phyloP scores from a whole-genome alignment of 768 basidiomycete genomes.

The Suillus brevipes region DNA sequence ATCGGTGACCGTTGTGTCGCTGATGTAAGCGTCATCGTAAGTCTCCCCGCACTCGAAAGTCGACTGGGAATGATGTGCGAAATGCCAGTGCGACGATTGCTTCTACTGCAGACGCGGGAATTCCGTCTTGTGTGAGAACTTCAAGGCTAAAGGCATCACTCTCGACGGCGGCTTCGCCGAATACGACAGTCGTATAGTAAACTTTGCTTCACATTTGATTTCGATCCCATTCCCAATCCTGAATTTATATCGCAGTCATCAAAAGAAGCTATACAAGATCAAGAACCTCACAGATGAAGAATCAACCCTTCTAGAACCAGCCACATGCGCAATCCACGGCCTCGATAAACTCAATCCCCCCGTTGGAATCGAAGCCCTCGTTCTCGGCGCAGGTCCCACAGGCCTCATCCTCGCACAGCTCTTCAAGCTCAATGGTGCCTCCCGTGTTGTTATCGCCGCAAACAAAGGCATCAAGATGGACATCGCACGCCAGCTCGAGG shows the following conservation, averaged over 20 bases:
- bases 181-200: slow-evolving; percentile 82
- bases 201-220: slow-evolving; percentile 19
- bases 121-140: slow-evolving; percentile 81
- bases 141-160: slow-evolving; percentile 79
- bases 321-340: slow-evolving; percentile 89
- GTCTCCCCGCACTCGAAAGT: slow-evolving; percentile 21
- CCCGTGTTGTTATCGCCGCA: slow-evolving; percentile 78
- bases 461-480: slow-evolving; percentile 93
- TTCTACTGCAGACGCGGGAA: slow-evolving; percentile 89
- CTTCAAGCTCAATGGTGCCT: slow-evolving; percentile 83
- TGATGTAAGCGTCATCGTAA: slow-evolving; percentile 71
- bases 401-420: slow-evolving; percentile 90
- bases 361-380: slow-evolving; percentile 80
- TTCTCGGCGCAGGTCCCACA: slow-evolving; percentile 87
- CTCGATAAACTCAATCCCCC: slow-evolving; percentile 83
- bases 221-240: neutral
- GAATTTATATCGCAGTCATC: slow-evolving; percentile 40
- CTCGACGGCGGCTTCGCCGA: slow-evolving; percentile 87
- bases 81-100: slow-evolving; percentile 70
- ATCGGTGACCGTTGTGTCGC: slow-evolving; percentile 83
- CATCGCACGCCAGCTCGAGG: slow-evolving; percentile 75
- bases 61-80: neutral
- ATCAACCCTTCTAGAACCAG: slow-evolving; percentile 85
- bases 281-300: slow-evolving; percentile 87
- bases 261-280: slow-evolving; percentile 84